These are phyloP conservation scores for Arctostaphylos glauca DNA, from an alignment of 148 eudicot species.

Conservation along the genomic window DNA sequence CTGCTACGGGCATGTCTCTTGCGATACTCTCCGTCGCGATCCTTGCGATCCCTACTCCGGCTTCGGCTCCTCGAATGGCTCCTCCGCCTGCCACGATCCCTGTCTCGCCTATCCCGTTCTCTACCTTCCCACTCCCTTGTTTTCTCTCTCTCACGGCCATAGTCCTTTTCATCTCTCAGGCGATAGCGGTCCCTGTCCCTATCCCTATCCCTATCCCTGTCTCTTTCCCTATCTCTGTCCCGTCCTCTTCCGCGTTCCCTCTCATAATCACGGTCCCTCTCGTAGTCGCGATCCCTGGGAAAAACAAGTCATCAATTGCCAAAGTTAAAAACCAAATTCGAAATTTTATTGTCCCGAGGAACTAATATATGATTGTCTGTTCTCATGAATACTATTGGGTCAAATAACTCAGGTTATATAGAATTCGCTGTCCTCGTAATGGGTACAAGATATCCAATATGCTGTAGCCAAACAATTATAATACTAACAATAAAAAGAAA, in stretches of 20 bases:
- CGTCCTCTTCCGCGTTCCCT: conserved; percentile 48
- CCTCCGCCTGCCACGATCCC: conserved; percentile 74
- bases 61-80: conserved; percentile 89
- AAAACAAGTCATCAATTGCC: conserved; percentile 14
- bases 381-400: not conserved
- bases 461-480: not conserved
- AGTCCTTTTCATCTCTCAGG: conserved; percentile 63
- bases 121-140: conserved; percentile 64
- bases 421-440: not conserved
- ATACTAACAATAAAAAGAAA: not conserved
- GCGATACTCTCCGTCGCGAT: conserved; percentile 59
- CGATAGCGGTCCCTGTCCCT: conserved; percentile 56
- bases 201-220: conserved; percentile 39
- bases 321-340: not conserved
- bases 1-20: conserved; percentile 55
- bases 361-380: not conserved
- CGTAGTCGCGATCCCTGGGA: conserved; percentile 54
- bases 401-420: not conserved
- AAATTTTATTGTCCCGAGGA: not conserved
- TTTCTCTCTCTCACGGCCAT: conserved; percentile 61
- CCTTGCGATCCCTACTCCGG: conserved; percentile 73
- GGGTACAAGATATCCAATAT: not conserved
- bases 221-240: conserved; percentile 44
- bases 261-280: conserved; percentile 53
- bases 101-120: conserved; percentile 71